A percentile compares a stretch with the other conserved stretches of the same genome.
Conservation (phyloP, 441 rosid species). For the Populus hybrid region DNA sequence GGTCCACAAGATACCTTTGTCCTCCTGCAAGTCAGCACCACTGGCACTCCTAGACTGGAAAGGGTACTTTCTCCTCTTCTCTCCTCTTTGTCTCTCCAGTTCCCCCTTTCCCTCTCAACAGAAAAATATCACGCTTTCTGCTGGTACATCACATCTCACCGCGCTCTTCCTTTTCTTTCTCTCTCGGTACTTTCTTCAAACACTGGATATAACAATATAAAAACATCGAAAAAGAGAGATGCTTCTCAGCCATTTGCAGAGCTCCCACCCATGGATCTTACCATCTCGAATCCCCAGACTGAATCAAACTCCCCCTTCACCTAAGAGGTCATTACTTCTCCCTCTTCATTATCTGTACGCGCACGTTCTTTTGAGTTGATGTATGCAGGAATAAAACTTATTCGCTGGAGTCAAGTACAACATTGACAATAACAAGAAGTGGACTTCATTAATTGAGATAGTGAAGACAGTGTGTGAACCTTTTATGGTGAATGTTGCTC, state of each 20-base stretch:
- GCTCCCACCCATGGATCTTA: conserved; percentile 44
- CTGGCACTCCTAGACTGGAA: background rate
- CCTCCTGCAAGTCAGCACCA: no score
- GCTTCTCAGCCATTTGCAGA: conserved; percentile 42
- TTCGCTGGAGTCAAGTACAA: background rate
- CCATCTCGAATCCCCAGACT: conserved; percentile 25
- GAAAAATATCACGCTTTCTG: background rate
- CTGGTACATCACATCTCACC: background rate
- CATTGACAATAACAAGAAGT: no score
- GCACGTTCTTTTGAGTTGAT: background rate
- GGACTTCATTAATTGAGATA: background rate
- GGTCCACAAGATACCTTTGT: no score
- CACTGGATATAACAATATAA: background rate
- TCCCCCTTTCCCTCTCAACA: background rate
- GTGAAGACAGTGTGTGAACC: background rate
- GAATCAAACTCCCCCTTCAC: conserved; percentile 19
- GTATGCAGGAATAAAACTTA: background rate
- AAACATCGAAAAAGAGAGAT: conserved; percentile 17
- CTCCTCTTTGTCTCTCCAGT: background rate
- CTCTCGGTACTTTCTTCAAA: conserved; percentile 13
- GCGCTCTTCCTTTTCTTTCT: background rate
- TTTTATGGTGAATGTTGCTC: no score
- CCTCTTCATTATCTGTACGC: background rate
- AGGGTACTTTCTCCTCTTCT: background rate
- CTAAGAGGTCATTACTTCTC: conserved; percentile 29